phyloP scores from a whole-genome alignment of 305 asterid species.

The Fraxinus greggii region DNA sequence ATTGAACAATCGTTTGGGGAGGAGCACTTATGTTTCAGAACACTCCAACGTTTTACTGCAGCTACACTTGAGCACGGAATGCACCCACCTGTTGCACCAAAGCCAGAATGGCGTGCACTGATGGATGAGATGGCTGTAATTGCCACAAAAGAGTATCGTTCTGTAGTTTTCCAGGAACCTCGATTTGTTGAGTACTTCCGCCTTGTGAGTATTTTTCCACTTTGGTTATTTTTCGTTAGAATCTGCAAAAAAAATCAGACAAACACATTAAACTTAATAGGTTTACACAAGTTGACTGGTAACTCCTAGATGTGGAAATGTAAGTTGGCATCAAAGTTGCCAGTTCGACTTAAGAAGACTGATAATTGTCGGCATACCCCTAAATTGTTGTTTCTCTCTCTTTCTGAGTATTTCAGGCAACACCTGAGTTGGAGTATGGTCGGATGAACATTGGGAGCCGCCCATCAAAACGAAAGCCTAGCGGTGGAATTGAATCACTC shows the following conservation, averaged over 20 bases:
- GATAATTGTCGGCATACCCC: neutral
- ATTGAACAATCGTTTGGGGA: conserved; percentile 86
- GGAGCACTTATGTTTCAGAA: conserved; percentile 84
- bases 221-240: neutral
- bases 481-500: conserved; percentile 94
- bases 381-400: neutral
- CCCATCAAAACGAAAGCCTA: conserved; percentile 83
- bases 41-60: conserved; percentile 82
- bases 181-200: conserved; percentile 93
- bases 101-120: conserved; percentile 86
- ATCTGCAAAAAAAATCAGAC: neutral
- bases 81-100: conserved; percentile 78
- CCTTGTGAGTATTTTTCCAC: conserved; percentile 49
- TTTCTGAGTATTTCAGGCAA: conserved; percentile 49
- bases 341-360: neutral
- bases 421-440: conserved; percentile 91
- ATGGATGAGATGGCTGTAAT: conserved; percentile 81
- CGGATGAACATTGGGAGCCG: conserved; percentile 97
- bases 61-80: conserved; percentile 95
- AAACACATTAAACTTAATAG: neutral
- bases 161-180: conserved; percentile 80
- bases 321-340: neutral
- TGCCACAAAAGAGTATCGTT: conserved; percentile 77
- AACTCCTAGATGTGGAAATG: neutral
- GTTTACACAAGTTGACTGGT: neutral